A percentile compares a stretch with the other conserved stretches of the same genome.
These are phyloP conservation scores for Raffaelea arxii DNA, from an alignment of 2,329 filamentous ascomycete species.

Conservation along the genomic window DNA sequence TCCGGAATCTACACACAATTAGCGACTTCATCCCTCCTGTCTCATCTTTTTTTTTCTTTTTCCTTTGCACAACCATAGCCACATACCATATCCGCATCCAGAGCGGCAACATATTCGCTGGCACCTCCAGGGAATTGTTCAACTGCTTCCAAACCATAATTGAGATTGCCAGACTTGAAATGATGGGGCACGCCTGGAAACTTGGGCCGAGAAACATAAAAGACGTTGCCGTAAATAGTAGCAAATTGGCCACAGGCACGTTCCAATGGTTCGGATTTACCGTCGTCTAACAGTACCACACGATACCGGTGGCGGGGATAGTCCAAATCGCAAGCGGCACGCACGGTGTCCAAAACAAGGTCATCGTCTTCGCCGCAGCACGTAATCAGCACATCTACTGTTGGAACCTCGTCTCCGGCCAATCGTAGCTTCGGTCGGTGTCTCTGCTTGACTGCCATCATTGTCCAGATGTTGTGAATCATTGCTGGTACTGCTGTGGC, in stretches of 20 bases:
- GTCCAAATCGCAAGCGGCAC: conserved; percentile 43
- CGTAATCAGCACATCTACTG: conserved; percentile 47
- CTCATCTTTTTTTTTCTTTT: too few relatives aligned
- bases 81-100: conserved; percentile 55
- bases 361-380: conserved; percentile 49
- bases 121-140: conserved; percentile 42
- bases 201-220: conserved; percentile 42
- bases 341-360: conserved; percentile 45
- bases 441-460: conserved; percentile 13
- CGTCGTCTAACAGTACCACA: conserved; percentile 48
- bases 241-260: conserved; percentile 23
- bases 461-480: conserved; percentile 14
- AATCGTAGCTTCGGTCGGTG: conserved; percentile 45
- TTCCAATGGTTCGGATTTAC: conserved; percentile 31
- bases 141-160: conserved; percentile 45
- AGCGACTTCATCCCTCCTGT: background rate
- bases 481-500: conserved; percentile 13
- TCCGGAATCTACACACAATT: conserved; percentile 41
- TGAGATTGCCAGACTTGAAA: conserved; percentile 57
- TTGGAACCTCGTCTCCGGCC: conserved; percentile 36
- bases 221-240: conserved; percentile 36
- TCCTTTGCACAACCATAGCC: too few relatives aligned
- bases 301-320: conserved; percentile 44
- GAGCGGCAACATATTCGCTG: conserved; percentile 49
- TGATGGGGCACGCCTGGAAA: conserved; percentile 39